Evolutionary conservation across 345 rosid species (phyloP).

Genomic region (Arabidopsis thaliana): DNA sequence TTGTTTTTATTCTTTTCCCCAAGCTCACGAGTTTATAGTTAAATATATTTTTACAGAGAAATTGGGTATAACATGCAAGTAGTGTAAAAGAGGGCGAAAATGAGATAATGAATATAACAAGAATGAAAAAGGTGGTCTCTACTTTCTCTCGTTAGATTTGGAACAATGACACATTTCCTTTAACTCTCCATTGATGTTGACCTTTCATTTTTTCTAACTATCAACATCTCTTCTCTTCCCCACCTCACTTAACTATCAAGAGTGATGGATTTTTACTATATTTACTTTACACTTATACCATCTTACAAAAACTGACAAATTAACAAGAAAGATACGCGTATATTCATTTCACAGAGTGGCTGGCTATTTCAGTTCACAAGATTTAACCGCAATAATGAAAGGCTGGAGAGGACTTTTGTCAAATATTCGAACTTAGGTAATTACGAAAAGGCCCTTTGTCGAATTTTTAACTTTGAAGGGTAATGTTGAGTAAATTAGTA

Average conservation of each 20-base stretch:
- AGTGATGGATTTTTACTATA: no score
- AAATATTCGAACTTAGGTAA: not conserved
- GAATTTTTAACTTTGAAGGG: not conserved
- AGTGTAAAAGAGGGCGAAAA: constrained; percentile 25
- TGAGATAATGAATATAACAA: constrained; percentile 40
- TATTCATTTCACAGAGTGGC: not conserved
- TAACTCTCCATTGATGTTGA: constrained; percentile 31
- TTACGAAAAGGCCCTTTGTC: constrained; percentile 9
- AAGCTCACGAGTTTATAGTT: not conserved
- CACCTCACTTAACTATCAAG: constrained; percentile 18
- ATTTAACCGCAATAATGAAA: not conserved
- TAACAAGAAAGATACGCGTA: not conserved
- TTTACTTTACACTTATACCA: not conserved
- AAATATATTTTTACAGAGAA: not conserved
- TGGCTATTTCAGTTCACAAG: not conserved
- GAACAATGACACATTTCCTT: constrained; percentile 30
- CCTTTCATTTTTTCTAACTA: constrained; percentile 9
- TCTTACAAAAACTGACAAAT: not conserved
- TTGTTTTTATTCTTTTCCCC: no score
- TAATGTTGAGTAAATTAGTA: not conserved
- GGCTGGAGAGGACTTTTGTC: not conserved
- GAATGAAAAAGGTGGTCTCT: constrained; percentile 41
- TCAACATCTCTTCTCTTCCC: constrained; percentile 36
- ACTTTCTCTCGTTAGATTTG: constrained; percentile 39
- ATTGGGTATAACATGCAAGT: constrained; percentile 19